phyloP scores from a whole-genome alignment of 108 stramenopile genomes.

The Aureococcus anophagefferens region DNA sequence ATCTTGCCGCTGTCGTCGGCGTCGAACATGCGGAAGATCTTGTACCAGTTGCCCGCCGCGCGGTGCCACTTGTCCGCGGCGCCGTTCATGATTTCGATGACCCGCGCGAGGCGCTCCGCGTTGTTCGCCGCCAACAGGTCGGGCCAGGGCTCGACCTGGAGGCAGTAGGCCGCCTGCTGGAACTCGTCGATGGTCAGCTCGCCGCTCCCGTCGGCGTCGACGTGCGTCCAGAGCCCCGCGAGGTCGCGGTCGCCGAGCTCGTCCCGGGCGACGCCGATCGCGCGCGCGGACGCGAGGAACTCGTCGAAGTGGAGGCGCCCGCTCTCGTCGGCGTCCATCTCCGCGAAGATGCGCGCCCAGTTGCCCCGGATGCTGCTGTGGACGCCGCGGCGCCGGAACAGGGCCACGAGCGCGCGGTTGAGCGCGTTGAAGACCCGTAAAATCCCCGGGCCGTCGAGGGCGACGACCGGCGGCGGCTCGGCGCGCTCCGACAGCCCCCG shows the following conservation, averaged over 20 bases:
- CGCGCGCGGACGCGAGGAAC: background rate
- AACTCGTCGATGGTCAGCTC: background rate
- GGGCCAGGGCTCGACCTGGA: background rate
- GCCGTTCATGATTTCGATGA: background rate
- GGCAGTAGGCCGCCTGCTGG: background rate
- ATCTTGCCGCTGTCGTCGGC: background rate
- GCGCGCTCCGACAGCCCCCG: too few relatives aligned
- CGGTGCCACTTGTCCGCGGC: background rate
- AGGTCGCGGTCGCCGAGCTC: background rate
- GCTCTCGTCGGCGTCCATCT: background rate
- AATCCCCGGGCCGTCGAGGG: too few relatives aligned
- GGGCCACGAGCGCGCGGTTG: background rate
- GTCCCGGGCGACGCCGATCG: background rate
- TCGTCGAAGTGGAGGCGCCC: background rate
- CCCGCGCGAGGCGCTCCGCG: too few relatives aligned
- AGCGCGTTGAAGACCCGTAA: too few relatives aligned
- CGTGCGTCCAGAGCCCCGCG: background rate
- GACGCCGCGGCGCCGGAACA: background rate
- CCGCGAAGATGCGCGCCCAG: background rate
- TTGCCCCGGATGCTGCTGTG: background rate
- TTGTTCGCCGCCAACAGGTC: too few relatives aligned
- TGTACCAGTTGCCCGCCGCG: background rate
- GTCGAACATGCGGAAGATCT: background rate
- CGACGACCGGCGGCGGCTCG: background rate
- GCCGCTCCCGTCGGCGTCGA: background rate